phyloP scores from a whole-genome alignment of 139 green algal genomes.

The Picochlorum sp. region DNA sequence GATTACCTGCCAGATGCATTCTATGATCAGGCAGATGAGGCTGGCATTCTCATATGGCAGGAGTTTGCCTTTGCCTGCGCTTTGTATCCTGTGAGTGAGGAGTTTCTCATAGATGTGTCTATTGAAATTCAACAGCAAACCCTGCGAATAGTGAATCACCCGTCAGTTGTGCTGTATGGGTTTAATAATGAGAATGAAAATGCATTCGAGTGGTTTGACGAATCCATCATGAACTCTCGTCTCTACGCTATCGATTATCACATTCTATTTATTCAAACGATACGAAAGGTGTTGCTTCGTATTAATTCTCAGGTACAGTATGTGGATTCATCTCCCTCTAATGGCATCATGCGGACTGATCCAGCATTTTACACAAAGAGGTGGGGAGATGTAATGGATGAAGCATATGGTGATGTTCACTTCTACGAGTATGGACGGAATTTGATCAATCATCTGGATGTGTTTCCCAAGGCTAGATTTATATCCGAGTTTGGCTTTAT shows the following conservation, averaged over 20 bases:
- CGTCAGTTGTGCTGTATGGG: slow-evolving; percentile 62
- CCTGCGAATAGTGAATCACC: slow-evolving; percentile 48
- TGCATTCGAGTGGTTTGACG: slow-evolving; percentile 38
- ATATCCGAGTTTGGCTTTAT: slow-evolving; percentile 59
- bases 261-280: slow-evolving; percentile 42
- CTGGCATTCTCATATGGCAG: slow-evolving; percentile 69
- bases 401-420: slow-evolving; percentile 59
- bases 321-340: slow-evolving; percentile 63
- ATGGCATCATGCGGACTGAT: slow-evolving; percentile 25
- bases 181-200: slow-evolving; percentile 41
- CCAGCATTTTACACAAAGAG: slow-evolving; percentile 31
- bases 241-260: slow-evolving; percentile 52
- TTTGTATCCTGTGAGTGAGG: slow-evolving; percentile 32
- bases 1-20: slow-evolving; percentile 47
- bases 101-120: slow-evolving; percentile 35
- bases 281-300: slow-evolving; percentile 25
- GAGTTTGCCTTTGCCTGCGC: slow-evolving; percentile 55
- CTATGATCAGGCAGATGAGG: slow-evolving; percentile 55
- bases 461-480: slow-evolving; percentile 50
- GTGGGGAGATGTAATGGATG: slow-evolving; percentile 31
- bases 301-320: slow-evolving; percentile 43
- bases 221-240: slow-evolving; percentile 24
- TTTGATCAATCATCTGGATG: slow-evolving; percentile 27
- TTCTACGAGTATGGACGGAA: slow-evolving; percentile 62
- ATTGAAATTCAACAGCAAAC: slow-evolving; percentile 42